Percentiles rank a stretch among this genome's conserved stretches.
These are phyloP conservation scores for Cenchrus americanus DNA, from an alignment of 176 grass and related monocot species.

Conservation along the genomic window DNA sequence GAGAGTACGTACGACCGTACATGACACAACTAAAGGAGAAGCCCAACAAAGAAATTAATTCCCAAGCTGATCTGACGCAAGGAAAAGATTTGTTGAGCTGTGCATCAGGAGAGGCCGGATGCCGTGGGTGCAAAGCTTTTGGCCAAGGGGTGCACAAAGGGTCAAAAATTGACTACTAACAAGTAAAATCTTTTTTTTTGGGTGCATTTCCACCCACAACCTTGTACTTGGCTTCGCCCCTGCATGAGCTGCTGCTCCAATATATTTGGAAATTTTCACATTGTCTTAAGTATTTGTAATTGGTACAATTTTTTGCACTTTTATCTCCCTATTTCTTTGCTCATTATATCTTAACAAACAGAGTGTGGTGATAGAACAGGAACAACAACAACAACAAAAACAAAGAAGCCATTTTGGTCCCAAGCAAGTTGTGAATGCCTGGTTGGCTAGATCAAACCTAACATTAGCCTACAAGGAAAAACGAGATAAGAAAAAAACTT, in stretches of 20 bases:
- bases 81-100: no score
- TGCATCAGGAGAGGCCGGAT: no score
- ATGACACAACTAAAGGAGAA: no score
- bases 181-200: no score
- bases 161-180: no score
- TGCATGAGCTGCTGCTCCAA: not conserved
- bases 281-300: not conserved
- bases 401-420: not conserved
- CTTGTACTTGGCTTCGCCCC: no score
- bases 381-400: not conserved
- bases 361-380: not conserved
- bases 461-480: not conserved
- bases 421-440: not conserved
- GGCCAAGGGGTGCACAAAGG: no score
- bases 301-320: not conserved
- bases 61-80: no score
- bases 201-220: no score
- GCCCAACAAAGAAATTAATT: no score
- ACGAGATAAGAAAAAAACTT: not conserved
- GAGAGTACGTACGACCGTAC: no score
- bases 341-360: not conserved
- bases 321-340: not conserved
- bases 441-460: not conserved
- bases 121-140: no score
- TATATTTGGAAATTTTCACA: not conserved